Evolutionary conservation across 257 asterid species (phyloP).

Genomic region (Echites panduratus): DNA sequence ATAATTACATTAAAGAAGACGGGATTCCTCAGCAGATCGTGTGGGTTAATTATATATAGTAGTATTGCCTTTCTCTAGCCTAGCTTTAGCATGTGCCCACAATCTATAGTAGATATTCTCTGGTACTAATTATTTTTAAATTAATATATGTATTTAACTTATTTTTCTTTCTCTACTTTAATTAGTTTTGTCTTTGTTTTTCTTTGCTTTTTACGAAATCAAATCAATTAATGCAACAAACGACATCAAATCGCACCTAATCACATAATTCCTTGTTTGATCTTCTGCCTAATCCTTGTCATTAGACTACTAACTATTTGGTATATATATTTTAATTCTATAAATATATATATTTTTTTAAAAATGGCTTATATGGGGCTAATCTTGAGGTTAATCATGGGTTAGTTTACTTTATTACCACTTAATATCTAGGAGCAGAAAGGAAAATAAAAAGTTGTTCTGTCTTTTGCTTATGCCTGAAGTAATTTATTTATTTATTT

Average conservation of each 20-base stretch:
- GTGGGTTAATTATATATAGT: no score
- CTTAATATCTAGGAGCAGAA: background rate
- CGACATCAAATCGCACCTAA: slow-evolving; percentile 29
- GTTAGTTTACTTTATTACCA: background rate
- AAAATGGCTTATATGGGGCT: background rate
- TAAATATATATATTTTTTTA: no score
- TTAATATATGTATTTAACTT: no score
- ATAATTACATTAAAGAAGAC: background rate
- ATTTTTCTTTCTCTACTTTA: slow-evolving; percentile 7
- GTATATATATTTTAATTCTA: no score
- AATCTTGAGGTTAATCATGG: background rate
- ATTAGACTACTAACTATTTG: background rate
- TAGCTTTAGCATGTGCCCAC: slow-evolving; percentile 36
- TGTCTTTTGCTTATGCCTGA: background rate
- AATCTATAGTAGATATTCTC: slow-evolving; percentile 48
- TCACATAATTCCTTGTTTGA: slow-evolving; percentile 41
- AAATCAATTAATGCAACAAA: slow-evolving; percentile 25
- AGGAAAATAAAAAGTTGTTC: background rate
- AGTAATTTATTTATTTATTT: background rate
- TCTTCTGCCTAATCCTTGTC: slow-evolving; percentile 6
- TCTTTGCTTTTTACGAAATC: slow-evolving; percentile 15
- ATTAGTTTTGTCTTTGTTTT: slow-evolving; percentile 10
- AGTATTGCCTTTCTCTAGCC: slow-evolving; percentile 4
- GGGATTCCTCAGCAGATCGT: slow-evolving; percentile 22
- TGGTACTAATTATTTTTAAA: no score